phyloP scores from a whole-genome alignment of 805 yeast species.

The Danielozyma ontarioensis region DNA sequence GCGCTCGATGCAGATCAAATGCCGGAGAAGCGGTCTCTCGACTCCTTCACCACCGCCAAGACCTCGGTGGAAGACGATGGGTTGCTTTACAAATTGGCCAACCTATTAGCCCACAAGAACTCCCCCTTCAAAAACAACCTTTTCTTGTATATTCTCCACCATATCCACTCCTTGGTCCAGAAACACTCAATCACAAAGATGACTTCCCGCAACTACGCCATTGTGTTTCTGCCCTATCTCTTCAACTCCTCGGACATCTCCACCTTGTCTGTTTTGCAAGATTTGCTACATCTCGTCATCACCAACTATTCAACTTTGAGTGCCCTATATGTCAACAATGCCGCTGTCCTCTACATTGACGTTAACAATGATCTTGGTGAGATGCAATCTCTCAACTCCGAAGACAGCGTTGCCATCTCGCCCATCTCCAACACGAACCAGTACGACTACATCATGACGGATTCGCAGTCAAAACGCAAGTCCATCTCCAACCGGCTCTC shows the following conservation, averaged over 20 bases:
- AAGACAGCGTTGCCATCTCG: constrained; percentile 7
- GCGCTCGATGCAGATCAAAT: constrained; percentile 1
- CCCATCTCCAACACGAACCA: constrained; percentile 10
- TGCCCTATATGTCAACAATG: constrained; percentile 4
- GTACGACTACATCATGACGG: constrained; percentile 4
- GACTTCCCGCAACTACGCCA: constrained; percentile 22
- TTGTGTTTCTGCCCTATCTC: constrained; percentile 28
- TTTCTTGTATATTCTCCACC: constrained; percentile 13
- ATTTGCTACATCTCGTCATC: constrained; percentile 13
- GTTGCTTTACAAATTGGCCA: constrained; percentile 8
- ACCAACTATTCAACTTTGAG: constrained; percentile 8
- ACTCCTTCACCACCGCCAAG: constrained; percentile 2
- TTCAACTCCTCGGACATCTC: constrained; percentile 12
- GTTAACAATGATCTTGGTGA: constrained; percentile 3
- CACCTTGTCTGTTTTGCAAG: constrained; percentile 11
- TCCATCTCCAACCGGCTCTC: constrained; percentile 14
- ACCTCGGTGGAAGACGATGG: constrained; percentile 2
- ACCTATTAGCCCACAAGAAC: constrained; percentile 9
- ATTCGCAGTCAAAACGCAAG: constrained; percentile 5
- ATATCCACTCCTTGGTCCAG: constrained; percentile 9
- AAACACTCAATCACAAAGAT: no score
- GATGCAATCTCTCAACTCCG: constrained; percentile 5
- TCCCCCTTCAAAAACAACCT: constrained; percentile 10
- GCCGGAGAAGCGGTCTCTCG: constrained; percentile 5
- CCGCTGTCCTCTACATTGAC: constrained; percentile 7